phyloP scores from a whole-genome alignment of 2,329 filamentous ascomycete species.

The Fusarium nodosum region DNA sequence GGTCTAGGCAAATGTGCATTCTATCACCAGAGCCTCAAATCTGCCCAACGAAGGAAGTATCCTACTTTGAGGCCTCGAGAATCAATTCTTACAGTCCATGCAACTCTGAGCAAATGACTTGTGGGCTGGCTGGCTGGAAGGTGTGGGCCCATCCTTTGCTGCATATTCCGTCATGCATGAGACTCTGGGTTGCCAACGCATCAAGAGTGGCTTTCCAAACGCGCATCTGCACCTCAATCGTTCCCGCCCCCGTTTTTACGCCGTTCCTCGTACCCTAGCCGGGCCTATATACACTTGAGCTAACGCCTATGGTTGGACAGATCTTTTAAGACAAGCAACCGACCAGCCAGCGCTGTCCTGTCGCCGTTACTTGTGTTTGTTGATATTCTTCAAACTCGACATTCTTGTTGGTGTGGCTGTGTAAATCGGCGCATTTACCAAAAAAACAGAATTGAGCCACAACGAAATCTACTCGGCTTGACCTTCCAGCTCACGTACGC shows the following conservation, averaged over 20 bases:
- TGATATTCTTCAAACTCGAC: constrained; percentile 21
- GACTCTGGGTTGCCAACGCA: constrained; percentile 54
- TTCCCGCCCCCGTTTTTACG: constrained; percentile 43
- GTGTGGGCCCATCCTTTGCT: constrained; percentile 57
- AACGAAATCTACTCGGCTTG: constrained; percentile 67
- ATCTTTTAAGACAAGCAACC: constrained; percentile 47
- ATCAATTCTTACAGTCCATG: constrained; percentile 30
- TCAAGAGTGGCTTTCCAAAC: constrained; percentile 54
- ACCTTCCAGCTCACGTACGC: constrained; percentile 73
- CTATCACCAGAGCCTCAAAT: constrained; percentile 8
- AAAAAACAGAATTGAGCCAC: constrained; percentile 55
- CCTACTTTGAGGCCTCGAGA: constrained; percentile 35
- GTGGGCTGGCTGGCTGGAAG: constrained; percentile 43
- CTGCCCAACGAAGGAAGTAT: constrained; percentile 27
- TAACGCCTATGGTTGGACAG: constrained; percentile 57
- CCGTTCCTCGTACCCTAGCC: constrained; percentile 44
- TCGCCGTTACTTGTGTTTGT: constrained; percentile 38
- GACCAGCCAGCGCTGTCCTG: constrained; percentile 45
- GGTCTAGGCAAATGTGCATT: constrained; percentile 2
- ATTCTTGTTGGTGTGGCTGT: constrained; percentile 61
- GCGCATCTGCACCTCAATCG: constrained; percentile 48
- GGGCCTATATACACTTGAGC: constrained; percentile 53
- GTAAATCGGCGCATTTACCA: constrained; percentile 50
- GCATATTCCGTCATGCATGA: constrained; percentile 73
- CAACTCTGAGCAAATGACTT: constrained; percentile 27